phyloP scores from a whole-genome alignment of 805 yeast genomes.

The Ogataea haglerorum region DNA sequence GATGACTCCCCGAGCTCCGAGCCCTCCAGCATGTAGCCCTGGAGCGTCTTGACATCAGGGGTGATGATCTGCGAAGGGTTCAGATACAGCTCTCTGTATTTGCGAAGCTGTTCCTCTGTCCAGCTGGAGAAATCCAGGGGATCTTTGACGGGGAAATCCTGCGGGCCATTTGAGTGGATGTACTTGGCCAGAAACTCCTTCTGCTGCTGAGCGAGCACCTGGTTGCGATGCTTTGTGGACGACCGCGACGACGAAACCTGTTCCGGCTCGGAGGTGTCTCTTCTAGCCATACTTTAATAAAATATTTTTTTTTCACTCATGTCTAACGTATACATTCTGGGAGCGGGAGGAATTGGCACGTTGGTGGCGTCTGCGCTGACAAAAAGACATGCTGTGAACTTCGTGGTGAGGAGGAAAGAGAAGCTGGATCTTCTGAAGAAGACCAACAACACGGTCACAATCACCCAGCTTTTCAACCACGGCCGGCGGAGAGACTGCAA shows the following conservation, averaged over 20 bases:
- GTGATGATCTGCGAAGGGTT: slow-evolving; percentile 37
- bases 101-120: slow-evolving; percentile 61
- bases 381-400: slow-evolving; percentile 20
- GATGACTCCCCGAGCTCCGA: slow-evolving; percentile 76
- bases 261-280: slow-evolving; percentile 24
- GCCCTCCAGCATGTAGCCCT: slow-evolving; percentile 62
- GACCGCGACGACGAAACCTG: slow-evolving; percentile 34
- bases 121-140: slow-evolving; percentile 69
- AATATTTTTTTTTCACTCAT: background rate
- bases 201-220: slow-evolving; percentile 64
- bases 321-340: slow-evolving; percentile 23
- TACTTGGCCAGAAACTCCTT: slow-evolving; percentile 65
- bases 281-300: slow-evolving; percentile 10
- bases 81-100: slow-evolving; percentile 55
- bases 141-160: slow-evolving; percentile 46
- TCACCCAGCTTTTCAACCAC: slow-evolving; percentile 26
- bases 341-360: slow-evolving; percentile 37
- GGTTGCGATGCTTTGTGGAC: slow-evolving; percentile 56
- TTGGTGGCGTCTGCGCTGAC: slow-evolving; percentile 27
- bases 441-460: slow-evolving; percentile 18
- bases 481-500: slow-evolving; percentile 10
- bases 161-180: slow-evolving; percentile 71
- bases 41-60: slow-evolving; percentile 60
- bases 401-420: slow-evolving; percentile 26
- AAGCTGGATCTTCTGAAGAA: slow-evolving; percentile 21